Evolutionary conservation across 352 stramenopile species (phyloP).

Genomic region (Pythium guiyangense): DNA sequence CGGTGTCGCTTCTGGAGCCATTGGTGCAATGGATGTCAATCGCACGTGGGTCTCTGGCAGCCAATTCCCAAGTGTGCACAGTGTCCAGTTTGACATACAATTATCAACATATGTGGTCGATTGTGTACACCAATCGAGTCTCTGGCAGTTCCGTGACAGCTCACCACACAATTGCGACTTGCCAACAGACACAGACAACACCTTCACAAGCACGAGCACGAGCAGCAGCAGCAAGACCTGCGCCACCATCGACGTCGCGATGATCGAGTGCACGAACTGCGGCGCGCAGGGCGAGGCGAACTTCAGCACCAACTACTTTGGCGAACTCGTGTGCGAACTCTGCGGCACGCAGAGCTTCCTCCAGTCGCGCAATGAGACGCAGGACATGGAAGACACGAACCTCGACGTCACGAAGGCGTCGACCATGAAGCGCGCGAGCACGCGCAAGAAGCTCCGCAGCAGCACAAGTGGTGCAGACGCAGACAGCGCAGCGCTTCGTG

Average conservation of each 20-base stretch:
- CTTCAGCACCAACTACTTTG: slow-evolving; percentile 84
- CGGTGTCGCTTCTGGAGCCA: too few relatives aligned
- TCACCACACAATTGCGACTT: neutral
- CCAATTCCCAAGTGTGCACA: neutral
- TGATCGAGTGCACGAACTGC: slow-evolving; percentile 76
- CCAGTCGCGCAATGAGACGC: slow-evolving; percentile 78
- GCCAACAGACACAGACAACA: neutral
- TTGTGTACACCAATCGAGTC: neutral
- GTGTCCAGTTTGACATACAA: neutral
- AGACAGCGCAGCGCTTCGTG: neutral
- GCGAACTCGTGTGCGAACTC: slow-evolving; percentile 81
- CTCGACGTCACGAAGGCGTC: slow-evolving; percentile 31
- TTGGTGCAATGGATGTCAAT: neutral
- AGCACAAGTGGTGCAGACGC: neutral
- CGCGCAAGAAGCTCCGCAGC: slow-evolving; percentile 25
- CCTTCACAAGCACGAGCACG: neutral
- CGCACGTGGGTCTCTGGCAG: neutral
- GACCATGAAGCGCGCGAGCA: slow-evolving; percentile 28
- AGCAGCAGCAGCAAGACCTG: too few relatives aligned
- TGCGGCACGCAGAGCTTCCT: slow-evolving; percentile 82
- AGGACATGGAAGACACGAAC: slow-evolving; percentile 72
- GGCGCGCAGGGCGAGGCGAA: slow-evolving; percentile 66
- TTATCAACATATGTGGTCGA: too few relatives aligned
- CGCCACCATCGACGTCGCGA: too few relatives aligned
- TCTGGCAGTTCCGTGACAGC: neutral